Conservation (phyloP, 78 protist species). For the Protostelium mycophagum region DNA sequence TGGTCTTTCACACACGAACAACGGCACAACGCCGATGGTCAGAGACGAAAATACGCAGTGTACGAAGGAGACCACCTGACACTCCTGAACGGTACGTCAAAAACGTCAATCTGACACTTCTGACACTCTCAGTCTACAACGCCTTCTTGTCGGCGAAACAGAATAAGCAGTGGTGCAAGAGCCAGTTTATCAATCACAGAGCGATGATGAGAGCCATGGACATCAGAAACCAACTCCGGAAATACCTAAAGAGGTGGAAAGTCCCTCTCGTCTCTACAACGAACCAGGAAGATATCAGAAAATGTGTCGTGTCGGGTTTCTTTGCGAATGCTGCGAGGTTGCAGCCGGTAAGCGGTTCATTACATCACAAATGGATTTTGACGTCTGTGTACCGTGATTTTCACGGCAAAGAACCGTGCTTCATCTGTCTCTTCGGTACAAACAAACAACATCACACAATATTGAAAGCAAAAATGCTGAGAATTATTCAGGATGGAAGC, state of each 20-base stretch:
- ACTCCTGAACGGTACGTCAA: conserved; percentile 54
- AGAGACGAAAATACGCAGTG: conserved; percentile 30
- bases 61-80: conserved; percentile 86
- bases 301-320: conserved; percentile 65
- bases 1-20: conserved; percentile 7
- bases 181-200: conserved; percentile 14
- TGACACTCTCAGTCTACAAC: conserved; percentile 12
- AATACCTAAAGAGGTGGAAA: conserved; percentile 26
- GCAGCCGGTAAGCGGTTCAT: conserved; percentile 23
- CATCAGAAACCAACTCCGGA: conserved; percentile 45
- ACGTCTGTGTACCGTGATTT: background rate
- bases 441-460: background rate
- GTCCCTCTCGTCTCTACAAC: conserved; percentile 9
- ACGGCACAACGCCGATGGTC: background rate
- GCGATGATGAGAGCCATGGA: conserved; percentile 31
- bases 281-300: conserved; percentile 8
- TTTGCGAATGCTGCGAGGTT: conserved; percentile 68
- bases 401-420: conserved; percentile 19
- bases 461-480: background rate
- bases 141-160: background rate
- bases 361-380: conserved; percentile 8
- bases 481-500: background rate
- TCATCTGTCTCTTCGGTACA: conserved; percentile 27
- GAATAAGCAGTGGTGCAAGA: conserved; percentile 45
- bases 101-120: background rate